These are phyloP conservation scores for Rhodotorula sp. DNA, from an alignment of 1,284 basidiomycete genomes.

Conservation along the genomic window DNA sequence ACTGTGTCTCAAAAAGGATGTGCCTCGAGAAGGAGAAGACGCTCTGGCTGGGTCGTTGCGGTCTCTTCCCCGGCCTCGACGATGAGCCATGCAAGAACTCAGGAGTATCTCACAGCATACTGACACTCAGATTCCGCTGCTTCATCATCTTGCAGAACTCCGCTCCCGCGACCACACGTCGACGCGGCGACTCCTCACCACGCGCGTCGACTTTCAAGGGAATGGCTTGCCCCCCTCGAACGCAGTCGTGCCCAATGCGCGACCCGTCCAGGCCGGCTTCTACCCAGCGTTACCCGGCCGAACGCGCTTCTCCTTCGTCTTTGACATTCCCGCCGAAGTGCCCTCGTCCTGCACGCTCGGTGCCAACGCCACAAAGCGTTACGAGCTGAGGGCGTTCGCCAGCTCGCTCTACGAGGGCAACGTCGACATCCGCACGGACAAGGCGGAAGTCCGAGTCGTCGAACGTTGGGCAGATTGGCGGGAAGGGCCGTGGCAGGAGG, in stretches of 20 bases:
- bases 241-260: slow-evolving; percentile 37
- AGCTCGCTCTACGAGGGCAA: slow-evolving; percentile 31
- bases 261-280: slow-evolving; percentile 27
- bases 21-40: no score
- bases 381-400: slow-evolving; percentile 43
- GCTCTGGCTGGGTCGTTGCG: no score
- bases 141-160: slow-evolving; percentile 37
- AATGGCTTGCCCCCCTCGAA: slow-evolving; percentile 43
- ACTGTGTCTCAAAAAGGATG: no score
- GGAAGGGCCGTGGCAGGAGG: slow-evolving; percentile 19
- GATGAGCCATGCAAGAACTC: not conserved
- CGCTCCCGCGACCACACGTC: slow-evolving; percentile 44
- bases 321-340: slow-evolving; percentile 38
- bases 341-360: slow-evolving; percentile 45
- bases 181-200: slow-evolving; percentile 42
- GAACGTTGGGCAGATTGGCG: slow-evolving; percentile 40
- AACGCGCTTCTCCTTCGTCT: slow-evolving; percentile 46
- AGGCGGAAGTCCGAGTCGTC: slow-evolving; percentile 33
- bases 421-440: slow-evolving; percentile 34
- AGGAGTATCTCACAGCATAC: slow-evolving; percentile 1
- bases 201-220: slow-evolving; percentile 45
- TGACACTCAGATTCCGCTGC: not conserved
- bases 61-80: no score
- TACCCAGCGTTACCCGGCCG: slow-evolving; percentile 45
- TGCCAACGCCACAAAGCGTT: slow-evolving; percentile 40